A percentile compares a stretch with the other conserved stretches of the same genome.
phyloP scores from a whole-genome alignment of 306 rosid genomes.

The Vigna trinervia region DNA sequence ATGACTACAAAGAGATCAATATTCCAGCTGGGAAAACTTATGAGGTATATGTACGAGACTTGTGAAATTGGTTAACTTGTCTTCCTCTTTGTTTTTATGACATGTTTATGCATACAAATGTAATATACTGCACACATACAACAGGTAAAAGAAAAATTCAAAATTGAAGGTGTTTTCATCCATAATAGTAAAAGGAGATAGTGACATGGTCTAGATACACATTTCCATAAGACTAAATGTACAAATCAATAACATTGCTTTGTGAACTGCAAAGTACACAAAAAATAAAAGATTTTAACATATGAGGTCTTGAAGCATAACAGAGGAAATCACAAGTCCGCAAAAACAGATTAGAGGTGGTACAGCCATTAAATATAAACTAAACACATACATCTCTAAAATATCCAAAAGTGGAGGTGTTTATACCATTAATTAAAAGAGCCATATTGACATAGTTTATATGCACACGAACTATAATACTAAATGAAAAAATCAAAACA shows the following conservation, averaged over 20 bases:
- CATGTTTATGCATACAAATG: slow-evolving; percentile 3
- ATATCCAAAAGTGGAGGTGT: neutral
- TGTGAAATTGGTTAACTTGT: slow-evolving; percentile 27
- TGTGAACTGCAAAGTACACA: neutral
- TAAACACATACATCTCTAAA: neutral
- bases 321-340: neutral
- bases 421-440: neutral
- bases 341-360: slow-evolving; percentile 3
- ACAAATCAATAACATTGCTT: neutral
- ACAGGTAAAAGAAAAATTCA: neutral
- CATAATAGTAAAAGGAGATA: no score
- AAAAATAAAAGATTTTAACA: neutral
- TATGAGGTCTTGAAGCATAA: neutral
- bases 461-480: no score
- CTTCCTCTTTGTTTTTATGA: slow-evolving; percentile 19
- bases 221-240: neutral
- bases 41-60: slow-evolving; percentile 66
- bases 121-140: neutral
- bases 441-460: neutral
- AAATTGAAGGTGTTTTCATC: neutral
- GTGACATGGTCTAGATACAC: neutral
- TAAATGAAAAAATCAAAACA: neutral
- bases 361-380: neutral
- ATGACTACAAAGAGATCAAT: slow-evolving; percentile 77
- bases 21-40: slow-evolving; percentile 85